Conservation (phyloP, 768 basidiomycete genomes). For the Leucocoprinus birnbaumii region DNA sequence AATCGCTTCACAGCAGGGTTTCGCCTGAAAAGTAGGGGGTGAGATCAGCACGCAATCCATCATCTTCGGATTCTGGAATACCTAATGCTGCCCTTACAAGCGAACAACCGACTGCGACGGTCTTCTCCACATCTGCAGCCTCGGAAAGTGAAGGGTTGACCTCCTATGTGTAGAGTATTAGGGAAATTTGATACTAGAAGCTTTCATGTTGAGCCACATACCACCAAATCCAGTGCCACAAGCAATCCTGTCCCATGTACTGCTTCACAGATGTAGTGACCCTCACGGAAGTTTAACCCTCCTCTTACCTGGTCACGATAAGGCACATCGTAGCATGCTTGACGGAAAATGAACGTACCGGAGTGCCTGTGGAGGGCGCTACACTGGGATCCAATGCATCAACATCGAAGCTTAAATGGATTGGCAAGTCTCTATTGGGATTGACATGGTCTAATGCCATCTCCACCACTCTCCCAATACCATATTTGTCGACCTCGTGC, state of each 20-base stretch:
- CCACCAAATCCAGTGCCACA: conserved; percentile 94
- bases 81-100: conserved; percentile 81
- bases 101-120: conserved; percentile 88
- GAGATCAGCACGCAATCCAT: conserved; percentile 10
- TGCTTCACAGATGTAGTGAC: conserved; percentile 96
- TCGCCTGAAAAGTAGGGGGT: conserved; percentile 34
- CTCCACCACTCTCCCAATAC: conserved; percentile 92
- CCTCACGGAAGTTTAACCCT: conserved; percentile 94
- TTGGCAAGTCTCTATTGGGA: conserved; percentile 76
- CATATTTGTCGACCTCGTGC: conserved; percentile 89
- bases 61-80: conserved; percentile 29
- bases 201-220: conserved; percentile 28
- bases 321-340: background rate
- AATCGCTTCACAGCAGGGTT: conserved; percentile 32
- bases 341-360: conserved; percentile 43
- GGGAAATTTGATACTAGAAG: background rate
- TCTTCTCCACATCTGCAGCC: conserved; percentile 72
- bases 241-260: conserved; percentile 90
- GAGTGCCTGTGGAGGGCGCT: conserved; percentile 94
- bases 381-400: conserved; percentile 93
- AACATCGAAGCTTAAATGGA: conserved; percentile 96
- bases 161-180: conserved; percentile 49
- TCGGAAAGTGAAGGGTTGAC: conserved; percentile 95
- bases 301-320: conserved; percentile 68
- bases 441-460: conserved; percentile 96